phyloP scores from a whole-genome alignment of 2,329 filamentous ascomycete species.

The Xylaria sp. region DNA sequence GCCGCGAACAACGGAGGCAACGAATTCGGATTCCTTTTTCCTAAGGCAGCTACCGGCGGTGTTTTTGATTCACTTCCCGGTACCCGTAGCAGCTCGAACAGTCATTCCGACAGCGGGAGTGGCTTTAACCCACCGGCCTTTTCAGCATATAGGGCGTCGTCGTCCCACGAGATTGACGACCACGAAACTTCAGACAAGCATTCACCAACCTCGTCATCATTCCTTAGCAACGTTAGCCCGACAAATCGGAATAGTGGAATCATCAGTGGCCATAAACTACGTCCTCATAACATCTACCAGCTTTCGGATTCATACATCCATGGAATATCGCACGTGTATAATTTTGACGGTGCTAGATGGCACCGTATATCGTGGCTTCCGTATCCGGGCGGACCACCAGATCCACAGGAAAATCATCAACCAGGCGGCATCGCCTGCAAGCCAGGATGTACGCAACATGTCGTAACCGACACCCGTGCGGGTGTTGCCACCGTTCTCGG shows the following conservation, averaged over 20 bases:
- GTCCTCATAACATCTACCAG: slow-evolving; percentile 35
- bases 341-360: slow-evolving; percentile 15
- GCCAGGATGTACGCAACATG: not conserved
- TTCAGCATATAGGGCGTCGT: not conserved
- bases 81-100: no score
- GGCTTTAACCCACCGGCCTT: not conserved
- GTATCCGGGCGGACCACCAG: not conserved
- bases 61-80: not conserved
- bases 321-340: not conserved
- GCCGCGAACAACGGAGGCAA: not conserved
- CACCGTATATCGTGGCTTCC: slow-evolving; percentile 37
- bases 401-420: slow-evolving; percentile 13
- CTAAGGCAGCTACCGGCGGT: not conserved
- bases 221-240: not conserved
- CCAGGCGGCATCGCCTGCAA: not conserved
- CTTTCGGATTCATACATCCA: slow-evolving; percentile 28
- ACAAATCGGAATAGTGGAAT: not conserved
- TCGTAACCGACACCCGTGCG: slow-evolving; percentile 10
- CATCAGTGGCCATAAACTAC: slow-evolving; percentile 29
- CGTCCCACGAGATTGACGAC: no score
- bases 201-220: not conserved
- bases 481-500: slow-evolving; percentile 43
- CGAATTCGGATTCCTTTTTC: not conserved
- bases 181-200: not conserved
- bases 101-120: not conserved